phyloP scores from a whole-genome alignment of 805 yeast genomes.

The Saccharomyces eubayanus region DNA sequence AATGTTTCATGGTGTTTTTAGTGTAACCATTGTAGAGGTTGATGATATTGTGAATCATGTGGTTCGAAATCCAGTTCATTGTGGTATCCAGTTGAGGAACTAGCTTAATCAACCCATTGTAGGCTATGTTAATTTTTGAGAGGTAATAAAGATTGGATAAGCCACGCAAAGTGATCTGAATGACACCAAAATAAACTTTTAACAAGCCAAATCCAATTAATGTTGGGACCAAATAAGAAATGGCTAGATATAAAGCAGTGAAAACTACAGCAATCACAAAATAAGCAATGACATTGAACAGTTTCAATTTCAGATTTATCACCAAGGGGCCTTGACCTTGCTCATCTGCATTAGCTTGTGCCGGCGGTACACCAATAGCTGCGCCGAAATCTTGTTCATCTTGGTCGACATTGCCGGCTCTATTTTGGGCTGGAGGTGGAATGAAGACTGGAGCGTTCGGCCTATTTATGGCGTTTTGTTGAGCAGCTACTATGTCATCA shows the following conservation, averaged over 20 bases:
- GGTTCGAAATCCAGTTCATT: constrained; percentile 11
- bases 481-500: constrained; percentile 15
- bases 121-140: constrained; percentile 1
- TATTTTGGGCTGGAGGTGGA: background rate
- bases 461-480: background rate
- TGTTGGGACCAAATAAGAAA: constrained; percentile 43
- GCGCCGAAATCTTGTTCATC: constrained; percentile 10
- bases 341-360: constrained; percentile 6
- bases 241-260: constrained; percentile 32
- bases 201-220: constrained; percentile 34
- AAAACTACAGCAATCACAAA: constrained; percentile 24
- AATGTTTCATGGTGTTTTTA: constrained; percentile 14
- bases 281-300: constrained; percentile 19
- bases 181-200: constrained; percentile 12
- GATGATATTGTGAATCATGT: constrained; percentile 5
- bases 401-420: constrained; percentile 5
- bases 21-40: constrained; percentile 15
- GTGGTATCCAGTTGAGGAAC: constrained; percentile 3
- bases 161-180: constrained; percentile 10
- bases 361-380: constrained; percentile 7
- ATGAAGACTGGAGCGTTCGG: constrained; percentile 1
- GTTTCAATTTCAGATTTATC: constrained; percentile 19
- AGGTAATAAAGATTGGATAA: constrained; percentile 7
- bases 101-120: constrained; percentile 2
- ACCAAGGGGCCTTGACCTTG: constrained; percentile 23